Evolutionary conservation across 768 basidiomycete species (phyloP), one percentile per base, ranked within the genome.

Genomic region (Leccinellum albellum): DNA sequence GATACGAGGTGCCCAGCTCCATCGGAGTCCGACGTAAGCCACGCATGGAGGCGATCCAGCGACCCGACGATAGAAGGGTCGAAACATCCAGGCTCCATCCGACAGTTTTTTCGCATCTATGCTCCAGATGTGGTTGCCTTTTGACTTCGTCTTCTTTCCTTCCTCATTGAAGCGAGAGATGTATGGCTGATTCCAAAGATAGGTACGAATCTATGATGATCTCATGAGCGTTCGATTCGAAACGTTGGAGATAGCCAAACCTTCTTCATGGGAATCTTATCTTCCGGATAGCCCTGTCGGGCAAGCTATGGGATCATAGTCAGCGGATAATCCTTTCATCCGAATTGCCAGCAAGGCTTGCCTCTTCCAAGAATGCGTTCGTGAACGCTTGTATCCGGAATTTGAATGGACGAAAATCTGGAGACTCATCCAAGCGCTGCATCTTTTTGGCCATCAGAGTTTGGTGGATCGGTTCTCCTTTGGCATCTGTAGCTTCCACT

Each of bases 91-190:
- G 61, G 81, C 76, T 42, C 87, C 83, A 49, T 89, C 89, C 23
- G 76, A 76, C 23, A 76, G 68, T 72, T 91, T 95, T 75, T 84
- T 91, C n/a, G 94, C 96, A 66, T 98, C 93, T 51, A 98, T 89
- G 67, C 94, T 95, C 96, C 96, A 99, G 63, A 98, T 97, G 66
- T 98, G 96, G 74, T 99, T 99, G 48, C 96, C 96, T 77, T 97
- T 97, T 53, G 93, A 95, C 74, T 99, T 99, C 23, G 95, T 91
- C 76, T 99, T 99, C 74, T 98, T 98, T 33, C 96, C 96, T 70
- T 98, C 96, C 67, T 98, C 94, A 70, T 99, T 99, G 79, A 95
- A 98, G 29, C 96, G 90, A 28, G 94, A 87, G 69, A 99, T 98
- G 70, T 89, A 87, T 29, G 87, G 87, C 65, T 95, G 92, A 58